These are phyloP conservation scores for Pisolithus microcarpus DNA, from an alignment of 768 basidiomycete genomes.

Conservation along the genomic window DNA sequence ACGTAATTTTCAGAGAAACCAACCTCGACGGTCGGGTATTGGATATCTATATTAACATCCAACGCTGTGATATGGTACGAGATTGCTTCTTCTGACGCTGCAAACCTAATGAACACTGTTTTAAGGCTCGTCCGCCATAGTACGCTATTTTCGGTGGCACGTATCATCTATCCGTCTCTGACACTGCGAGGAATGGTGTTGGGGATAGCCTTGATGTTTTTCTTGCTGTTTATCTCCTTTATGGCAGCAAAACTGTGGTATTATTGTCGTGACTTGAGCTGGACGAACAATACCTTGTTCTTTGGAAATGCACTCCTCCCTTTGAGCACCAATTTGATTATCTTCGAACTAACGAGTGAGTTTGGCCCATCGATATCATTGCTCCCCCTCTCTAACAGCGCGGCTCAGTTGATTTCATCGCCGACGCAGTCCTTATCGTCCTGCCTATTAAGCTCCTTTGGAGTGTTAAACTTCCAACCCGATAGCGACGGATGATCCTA, in stretches of 20 bases:
- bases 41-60: neutral
- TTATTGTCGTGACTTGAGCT: neutral
- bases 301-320: neutral
- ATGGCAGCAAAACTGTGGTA: conserved; percentile 1
- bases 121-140: conserved; percentile 11
- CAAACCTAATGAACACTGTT: neutral
- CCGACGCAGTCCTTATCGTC: conserved; percentile 9
- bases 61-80: neutral
- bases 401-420: conserved; percentile 15
- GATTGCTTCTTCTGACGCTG: neutral
- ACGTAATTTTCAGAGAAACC: neutral
- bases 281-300: neutral
- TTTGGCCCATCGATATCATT: neutral
- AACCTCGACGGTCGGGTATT: neutral
- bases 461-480: conserved; percentile 2
- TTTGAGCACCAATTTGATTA: neutral
- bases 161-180: conserved; percentile 6
- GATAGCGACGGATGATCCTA: conserved; percentile 5
- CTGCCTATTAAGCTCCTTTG: conserved; percentile 6
- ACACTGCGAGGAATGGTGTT: conserved; percentile 5
- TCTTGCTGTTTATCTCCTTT: conserved; percentile 8
- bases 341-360: conserved; percentile 14
- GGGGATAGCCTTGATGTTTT: conserved; percentile 5
- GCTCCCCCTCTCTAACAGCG: neutral
- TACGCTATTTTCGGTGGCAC: conserved; percentile 9